Evolutionary conservation across 139 green algal species (phyloP), one percentile per base, ranked within the genome.

Genomic region (Volvox reticuliferus): DNA sequence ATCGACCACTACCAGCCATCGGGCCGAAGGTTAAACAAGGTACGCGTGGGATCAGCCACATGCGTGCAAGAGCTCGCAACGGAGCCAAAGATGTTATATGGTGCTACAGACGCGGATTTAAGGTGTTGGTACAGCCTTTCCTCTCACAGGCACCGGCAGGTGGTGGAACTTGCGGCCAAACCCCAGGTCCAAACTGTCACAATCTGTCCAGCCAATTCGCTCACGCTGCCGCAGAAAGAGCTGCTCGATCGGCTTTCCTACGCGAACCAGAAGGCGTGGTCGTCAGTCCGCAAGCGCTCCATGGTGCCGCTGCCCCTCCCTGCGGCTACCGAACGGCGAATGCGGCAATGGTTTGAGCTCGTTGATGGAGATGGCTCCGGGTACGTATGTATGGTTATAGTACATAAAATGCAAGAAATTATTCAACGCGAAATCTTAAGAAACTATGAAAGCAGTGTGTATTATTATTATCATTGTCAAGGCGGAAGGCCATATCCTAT

Each of bases 271-370:
- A 83, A 83, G 86, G 30, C 36, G 9, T 90, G 86, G 86, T 84
- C 67, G 13, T 55, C 75, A 26, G 50, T 55, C 26, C 86, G 67
- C 24, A 71, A 81, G 17, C 44, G 86, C 50, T 55, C 73, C 21
- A 20, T 83, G 6, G 20, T 13, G 1, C 86, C 86, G 30, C 30
- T 90, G 18, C 86, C 86, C 1, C 86, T 90, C 2, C 86, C 86
- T 6, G 71, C 61, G 9, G 44, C 50, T 19, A 83, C 79, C 6
- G 86, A 90, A 33, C 71, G 63, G 0, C 30, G 73, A 12, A 90
- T 90, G 3, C 55, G 73, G 30, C 86, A 84, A 19, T 90, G 86
- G 86, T 90, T 90, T 20, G n/a, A 76, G 30, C 50, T 90, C 9
- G 86, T 90, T 30, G 86, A 90, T 69, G 86, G 79, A 13, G 50